Conservation (phyloP, 345 rosid genomes). For the Angophora floribunda region DNA sequence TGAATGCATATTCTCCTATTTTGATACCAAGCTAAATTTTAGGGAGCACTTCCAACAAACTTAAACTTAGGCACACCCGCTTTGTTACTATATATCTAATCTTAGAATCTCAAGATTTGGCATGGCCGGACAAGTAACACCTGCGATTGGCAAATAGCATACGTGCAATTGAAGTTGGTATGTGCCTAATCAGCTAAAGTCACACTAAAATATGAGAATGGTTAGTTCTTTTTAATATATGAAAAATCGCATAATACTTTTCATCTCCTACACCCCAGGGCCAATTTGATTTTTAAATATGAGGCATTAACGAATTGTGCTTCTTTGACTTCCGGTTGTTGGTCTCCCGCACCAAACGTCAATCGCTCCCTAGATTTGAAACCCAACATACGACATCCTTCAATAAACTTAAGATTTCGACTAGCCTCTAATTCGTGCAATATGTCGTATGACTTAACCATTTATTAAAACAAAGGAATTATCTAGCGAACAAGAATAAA, state of each 20-base stretch:
- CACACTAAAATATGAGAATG: too few relatives aligned
- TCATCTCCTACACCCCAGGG: too few relatives aligned
- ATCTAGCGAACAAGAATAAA: background rate
- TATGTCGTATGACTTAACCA: background rate
- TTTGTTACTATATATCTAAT: background rate
- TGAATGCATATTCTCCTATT: background rate
- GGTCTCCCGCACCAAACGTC: background rate
- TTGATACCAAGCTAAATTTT: background rate
- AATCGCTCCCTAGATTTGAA: background rate
- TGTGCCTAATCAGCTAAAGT: too few relatives aligned
- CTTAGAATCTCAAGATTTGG: too few relatives aligned
- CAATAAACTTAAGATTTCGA: background rate
- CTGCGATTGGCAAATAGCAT: too few relatives aligned
- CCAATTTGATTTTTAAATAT: too few relatives aligned
- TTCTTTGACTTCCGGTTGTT: background rate
- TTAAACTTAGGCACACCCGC: background rate
- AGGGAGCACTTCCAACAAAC: background rate
- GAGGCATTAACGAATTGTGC: too few relatives aligned
- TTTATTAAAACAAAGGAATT: background rate
- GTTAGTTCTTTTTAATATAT: too few relatives aligned
- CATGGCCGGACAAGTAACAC: too few relatives aligned
- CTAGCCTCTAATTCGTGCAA: background rate
- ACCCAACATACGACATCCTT: background rate
- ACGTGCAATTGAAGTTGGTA: too few relatives aligned
- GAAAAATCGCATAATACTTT: too few relatives aligned